Evolutionary conservation across 306 rosid species (phyloP).

Genomic region (Cyclanthera cordifolia): DNA sequence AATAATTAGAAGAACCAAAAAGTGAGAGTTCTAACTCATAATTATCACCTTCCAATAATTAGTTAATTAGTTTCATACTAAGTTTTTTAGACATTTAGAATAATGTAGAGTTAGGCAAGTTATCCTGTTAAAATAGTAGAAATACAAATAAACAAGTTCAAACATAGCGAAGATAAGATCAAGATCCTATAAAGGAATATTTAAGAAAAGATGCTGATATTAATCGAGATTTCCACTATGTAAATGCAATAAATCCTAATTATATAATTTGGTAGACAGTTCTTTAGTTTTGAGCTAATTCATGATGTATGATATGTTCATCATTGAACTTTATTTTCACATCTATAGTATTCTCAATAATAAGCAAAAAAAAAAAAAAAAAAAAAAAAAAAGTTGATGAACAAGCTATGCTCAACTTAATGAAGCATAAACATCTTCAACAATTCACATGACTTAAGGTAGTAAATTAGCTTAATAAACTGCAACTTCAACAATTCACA

Average conservation of each 20-base stretch:
- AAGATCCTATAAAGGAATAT: neutral
- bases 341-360: neutral
- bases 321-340: neutral
- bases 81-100: too few species aligned
- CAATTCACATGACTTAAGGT: slow-evolving; percentile 5
- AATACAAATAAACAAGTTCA: too few species aligned
- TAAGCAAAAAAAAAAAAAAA: neutral
- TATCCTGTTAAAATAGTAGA: too few species aligned
- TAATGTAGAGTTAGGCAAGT: too few species aligned
- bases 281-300: neutral
- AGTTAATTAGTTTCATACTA: too few species aligned
- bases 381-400: neutral
- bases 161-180: too few species aligned
- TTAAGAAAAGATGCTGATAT: neutral
- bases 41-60: too few species aligned
- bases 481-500: slow-evolving; percentile 5
- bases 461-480: slow-evolving; percentile 2
- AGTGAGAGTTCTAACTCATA: too few species aligned
- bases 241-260: neutral
- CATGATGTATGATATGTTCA: neutral
- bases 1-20: too few species aligned
- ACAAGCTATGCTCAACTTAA: neutral
- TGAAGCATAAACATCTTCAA: neutral
- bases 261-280: neutral
- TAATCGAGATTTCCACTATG: neutral